Conservation (phyloP, 106 monocot species). For the Hemerocallis citrina region DNA sequence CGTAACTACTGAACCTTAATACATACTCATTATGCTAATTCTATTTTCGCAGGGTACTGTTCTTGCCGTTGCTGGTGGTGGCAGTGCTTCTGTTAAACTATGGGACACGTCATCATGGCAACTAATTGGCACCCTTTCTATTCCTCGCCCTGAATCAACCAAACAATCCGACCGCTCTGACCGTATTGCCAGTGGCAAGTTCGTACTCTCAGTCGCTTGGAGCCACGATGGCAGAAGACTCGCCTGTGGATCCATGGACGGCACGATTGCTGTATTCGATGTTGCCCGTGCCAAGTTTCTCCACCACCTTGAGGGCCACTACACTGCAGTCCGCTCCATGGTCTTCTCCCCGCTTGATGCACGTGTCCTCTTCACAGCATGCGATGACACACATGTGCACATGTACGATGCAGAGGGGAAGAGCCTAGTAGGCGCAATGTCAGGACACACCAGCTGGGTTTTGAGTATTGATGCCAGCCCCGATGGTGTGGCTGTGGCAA, state of each 20-base stretch:
- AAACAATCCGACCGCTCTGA: constrained; percentile 42
- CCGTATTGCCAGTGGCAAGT: constrained; percentile 36
- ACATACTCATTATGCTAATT: no score
- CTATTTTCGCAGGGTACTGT: constrained; percentile 59
- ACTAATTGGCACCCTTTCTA: constrained; percentile 39
- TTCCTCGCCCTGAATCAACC: constrained; percentile 62
- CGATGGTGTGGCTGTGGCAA: constrained; percentile 81
- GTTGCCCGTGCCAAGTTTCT: constrained; percentile 69
- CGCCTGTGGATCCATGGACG: constrained; percentile 88
- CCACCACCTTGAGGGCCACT: constrained; percentile 88
- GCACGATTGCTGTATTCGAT: constrained; percentile 73
- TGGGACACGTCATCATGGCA: constrained; percentile 96
- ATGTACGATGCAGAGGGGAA: constrained; percentile 89
- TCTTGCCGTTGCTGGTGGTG: constrained; percentile 89
- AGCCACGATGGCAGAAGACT: constrained; percentile 76
- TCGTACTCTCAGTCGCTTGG: constrained; percentile 93
- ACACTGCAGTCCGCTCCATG: constrained; percentile 85
- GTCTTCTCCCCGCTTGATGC: constrained; percentile 80
- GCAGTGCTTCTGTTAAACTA: constrained; percentile 78
- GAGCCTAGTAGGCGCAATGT: constrained; percentile 75
- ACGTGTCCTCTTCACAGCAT: constrained; percentile 80
- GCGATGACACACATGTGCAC: constrained; percentile 74
- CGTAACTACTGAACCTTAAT: no score
- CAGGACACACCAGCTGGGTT: constrained; percentile 91
- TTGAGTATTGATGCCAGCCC: constrained; percentile 84